Evolutionary conservation across 1,284 basidiomycete genomes (phyloP).

Genomic region (Trichosporon sp.): DNA sequence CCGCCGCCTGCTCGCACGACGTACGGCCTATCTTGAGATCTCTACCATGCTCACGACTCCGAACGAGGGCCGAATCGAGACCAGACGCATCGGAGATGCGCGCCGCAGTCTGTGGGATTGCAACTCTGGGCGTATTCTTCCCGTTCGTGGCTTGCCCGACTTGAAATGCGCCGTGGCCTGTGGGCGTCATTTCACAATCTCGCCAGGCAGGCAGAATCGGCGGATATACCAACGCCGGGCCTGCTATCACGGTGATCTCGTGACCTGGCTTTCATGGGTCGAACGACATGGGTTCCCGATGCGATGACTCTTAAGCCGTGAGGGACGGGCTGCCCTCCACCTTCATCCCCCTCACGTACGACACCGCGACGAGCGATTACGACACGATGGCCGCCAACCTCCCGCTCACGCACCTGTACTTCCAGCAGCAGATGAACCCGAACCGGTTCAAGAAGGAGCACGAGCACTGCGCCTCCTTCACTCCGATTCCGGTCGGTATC

Average conservation of each 20-base stretch:
- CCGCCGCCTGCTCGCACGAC: neutral
- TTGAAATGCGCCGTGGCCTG: constrained; percentile 5
- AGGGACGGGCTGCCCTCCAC: neutral
- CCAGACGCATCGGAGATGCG: neutral
- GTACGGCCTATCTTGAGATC: neutral
- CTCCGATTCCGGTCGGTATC: constrained; percentile 11
- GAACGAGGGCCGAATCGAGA: neutral
- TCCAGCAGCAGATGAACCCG: constrained; percentile 17
- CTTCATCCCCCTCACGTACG: neutral
- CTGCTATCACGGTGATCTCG: neutral
- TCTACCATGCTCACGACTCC: neutral
- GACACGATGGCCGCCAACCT: constrained; percentile 22
- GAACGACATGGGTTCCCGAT: neutral
- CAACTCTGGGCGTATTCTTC: constrained; percentile 6
- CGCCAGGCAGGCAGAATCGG: neutral
- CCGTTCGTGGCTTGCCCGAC: constrained; percentile 13
- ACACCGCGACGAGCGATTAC: neutral
- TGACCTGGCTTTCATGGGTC: neutral
- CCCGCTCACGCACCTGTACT: constrained; percentile 23
- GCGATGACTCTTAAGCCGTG: neutral
- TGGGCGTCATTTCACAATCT: constrained; percentile 3
- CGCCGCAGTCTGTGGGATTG: neutral
- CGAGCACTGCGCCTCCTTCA: constrained; percentile 20
- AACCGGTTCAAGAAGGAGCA: constrained; percentile 15
- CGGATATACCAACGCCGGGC: neutral